These are phyloP conservation scores for Hyphopichia homilentoma DNA, from an alignment of 805 yeast species.

Conservation along the genomic window DNA sequence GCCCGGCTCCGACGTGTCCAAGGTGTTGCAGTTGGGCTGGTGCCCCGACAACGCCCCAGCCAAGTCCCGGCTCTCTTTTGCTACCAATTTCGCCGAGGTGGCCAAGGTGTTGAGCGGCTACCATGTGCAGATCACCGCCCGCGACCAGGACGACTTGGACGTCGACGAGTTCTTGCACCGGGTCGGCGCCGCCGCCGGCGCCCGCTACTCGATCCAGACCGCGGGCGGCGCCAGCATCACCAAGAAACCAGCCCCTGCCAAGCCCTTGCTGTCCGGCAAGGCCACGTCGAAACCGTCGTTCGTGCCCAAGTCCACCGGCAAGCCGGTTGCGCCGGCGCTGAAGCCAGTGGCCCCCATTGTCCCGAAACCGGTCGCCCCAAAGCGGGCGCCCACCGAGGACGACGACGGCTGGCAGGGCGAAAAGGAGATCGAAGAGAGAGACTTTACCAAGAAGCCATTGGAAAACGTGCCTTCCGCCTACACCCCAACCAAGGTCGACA, in stretches of 20 bases:
- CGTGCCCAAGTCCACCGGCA: constrained; percentile 36
- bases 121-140: constrained; percentile 96
- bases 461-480: constrained; percentile 58
- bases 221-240: constrained; percentile 15
- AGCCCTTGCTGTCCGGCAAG: constrained; percentile 25
- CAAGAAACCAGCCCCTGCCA: constrained; percentile 11
- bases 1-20: constrained; percentile 87
- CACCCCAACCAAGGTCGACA: constrained; percentile 61
- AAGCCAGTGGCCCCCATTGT: constrained; percentile 29
- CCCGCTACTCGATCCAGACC: constrained; percentile 74
- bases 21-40: constrained; percentile 88
- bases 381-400: constrained; percentile 12
- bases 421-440: constrained; percentile 53
- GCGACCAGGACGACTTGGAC: constrained; percentile 86
- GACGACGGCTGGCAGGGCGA: constrained; percentile 77
- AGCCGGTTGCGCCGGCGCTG: constrained; percentile 34
- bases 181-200: constrained; percentile 91
- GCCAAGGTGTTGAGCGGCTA: constrained; percentile 72
- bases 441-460: constrained; percentile 47
- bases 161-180: constrained; percentile 70
- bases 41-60: constrained; percentile 93
- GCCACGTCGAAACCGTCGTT: constrained; percentile 23
- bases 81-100: constrained; percentile 72
- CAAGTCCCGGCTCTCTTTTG: constrained; percentile 71
- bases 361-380: constrained; percentile 9